phyloP scores from a whole-genome alignment of 352 stramenopile species.

The Phytophthora foliorum region DNA sequence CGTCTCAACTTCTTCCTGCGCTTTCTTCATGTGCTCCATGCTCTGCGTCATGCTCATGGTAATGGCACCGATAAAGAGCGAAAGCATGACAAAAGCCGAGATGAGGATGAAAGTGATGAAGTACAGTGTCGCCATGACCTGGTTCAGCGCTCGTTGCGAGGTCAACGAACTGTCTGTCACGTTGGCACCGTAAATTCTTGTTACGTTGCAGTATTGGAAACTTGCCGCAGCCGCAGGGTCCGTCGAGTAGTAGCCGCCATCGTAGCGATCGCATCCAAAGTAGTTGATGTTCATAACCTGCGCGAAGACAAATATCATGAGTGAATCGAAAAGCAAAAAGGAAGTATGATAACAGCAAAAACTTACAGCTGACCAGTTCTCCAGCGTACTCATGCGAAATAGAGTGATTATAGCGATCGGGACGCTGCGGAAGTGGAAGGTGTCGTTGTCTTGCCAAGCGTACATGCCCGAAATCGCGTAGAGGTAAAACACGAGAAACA shows the following conservation, averaged over 20 bases:
- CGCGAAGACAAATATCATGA: slow-evolving; percentile 9
- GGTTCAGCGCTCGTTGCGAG: slow-evolving; percentile 55
- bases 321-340: slow-evolving; percentile 1
- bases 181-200: slow-evolving; percentile 62
- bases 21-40: slow-evolving; percentile 90
- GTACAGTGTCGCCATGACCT: slow-evolving; percentile 72
- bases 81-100: slow-evolving; percentile 91
- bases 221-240: slow-evolving; percentile 41
- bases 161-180: slow-evolving; percentile 45
- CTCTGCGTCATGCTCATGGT: slow-evolving; percentile 93
- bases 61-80: slow-evolving; percentile 91
- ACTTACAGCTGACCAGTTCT: slow-evolving; percentile 83
- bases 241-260: slow-evolving; percentile 74
- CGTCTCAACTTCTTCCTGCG: slow-evolving; percentile 69
- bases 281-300: slow-evolving; percentile 89
- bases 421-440: slow-evolving; percentile 85
- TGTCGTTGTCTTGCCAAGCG: slow-evolving; percentile 89
- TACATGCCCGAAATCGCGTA: slow-evolving; percentile 94
- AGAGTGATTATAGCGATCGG: slow-evolving; percentile 88
- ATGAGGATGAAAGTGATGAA: slow-evolving; percentile 92
- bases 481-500: slow-evolving; percentile 91
- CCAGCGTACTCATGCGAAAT: slow-evolving; percentile 84
- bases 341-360: neutral
- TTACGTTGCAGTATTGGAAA: slow-evolving; percentile 77
- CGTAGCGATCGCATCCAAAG: slow-evolving; percentile 75